phyloP scores from a whole-genome alignment of 345 rosid species.

The Hirschfeldia incana region DNA sequence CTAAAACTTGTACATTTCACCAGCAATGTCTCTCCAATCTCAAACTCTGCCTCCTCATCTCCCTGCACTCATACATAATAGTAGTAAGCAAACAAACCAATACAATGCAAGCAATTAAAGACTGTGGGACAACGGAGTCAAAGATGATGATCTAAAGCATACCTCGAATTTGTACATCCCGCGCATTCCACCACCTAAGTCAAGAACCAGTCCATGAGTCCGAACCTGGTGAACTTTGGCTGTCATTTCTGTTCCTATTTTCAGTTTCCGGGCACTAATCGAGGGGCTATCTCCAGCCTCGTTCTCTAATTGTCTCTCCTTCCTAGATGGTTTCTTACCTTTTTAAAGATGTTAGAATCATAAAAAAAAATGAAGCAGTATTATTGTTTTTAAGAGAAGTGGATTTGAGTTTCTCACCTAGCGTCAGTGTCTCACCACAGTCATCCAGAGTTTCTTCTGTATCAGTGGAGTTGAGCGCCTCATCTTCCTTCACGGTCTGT shows the following conservation, averaged over 20 bases:
- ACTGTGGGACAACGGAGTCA: not conserved
- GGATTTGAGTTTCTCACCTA: constrained; percentile 34
- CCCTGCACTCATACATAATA: constrained; percentile 41
- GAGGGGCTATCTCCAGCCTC: constrained; percentile 32
- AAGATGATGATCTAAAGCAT: constrained; percentile 6
- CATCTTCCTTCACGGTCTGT: constrained; percentile 13
- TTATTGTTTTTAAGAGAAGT: not conserved
- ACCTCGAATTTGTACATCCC: constrained; percentile 93
- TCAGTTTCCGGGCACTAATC: constrained; percentile 50
- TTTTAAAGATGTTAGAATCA: constrained; percentile 19
- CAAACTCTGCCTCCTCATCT: constrained; percentile 46
- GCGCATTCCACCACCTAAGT: constrained; percentile 84
- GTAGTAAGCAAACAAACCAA: constrained; percentile 14
- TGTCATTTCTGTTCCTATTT: constrained; percentile 61
- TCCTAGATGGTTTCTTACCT: constrained; percentile 26
- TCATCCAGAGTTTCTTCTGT: constrained; percentile 9
- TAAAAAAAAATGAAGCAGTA: constrained; percentile 8
- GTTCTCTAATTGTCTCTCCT: constrained; percentile 28
- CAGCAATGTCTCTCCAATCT: constrained; percentile 57
- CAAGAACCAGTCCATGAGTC: constrained; percentile 78
- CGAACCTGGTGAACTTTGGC: constrained; percentile 74
- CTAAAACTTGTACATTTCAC: constrained; percentile 77
- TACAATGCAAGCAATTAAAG: not conserved
- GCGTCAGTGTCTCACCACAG: constrained; percentile 29
- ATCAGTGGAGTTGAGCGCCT: constrained; percentile 11